Evolutionary conservation across 208 protist genomes (phyloP).

Genomic region (Leishmania martiniquensis): DNA sequence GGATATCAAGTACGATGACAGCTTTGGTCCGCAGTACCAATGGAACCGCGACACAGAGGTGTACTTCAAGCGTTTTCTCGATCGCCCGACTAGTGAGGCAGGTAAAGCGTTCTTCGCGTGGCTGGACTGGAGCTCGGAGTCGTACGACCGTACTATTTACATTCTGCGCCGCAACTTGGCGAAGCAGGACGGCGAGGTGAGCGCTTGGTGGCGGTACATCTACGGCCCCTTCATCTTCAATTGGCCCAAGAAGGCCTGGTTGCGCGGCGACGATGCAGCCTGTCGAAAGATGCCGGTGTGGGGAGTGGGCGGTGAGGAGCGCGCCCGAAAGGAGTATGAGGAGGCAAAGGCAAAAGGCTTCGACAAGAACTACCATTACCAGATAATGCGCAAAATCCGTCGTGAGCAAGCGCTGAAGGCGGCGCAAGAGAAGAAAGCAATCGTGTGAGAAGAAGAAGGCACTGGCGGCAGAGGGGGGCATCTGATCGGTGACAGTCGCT

Average conservation of each 20-base stretch:
- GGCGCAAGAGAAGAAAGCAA: slow-evolving; percentile 24
- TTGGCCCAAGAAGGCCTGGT: slow-evolving; percentile 90
- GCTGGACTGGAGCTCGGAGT: slow-evolving; percentile 89
- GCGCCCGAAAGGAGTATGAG: slow-evolving; percentile 75
- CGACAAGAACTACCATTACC: slow-evolving; percentile 91
- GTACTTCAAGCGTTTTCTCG: slow-evolving; percentile 90
- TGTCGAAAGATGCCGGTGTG: slow-evolving; percentile 74
- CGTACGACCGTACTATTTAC: slow-evolving; percentile 88
- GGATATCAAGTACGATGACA: slow-evolving; percentile 89
- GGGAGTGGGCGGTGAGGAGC: slow-evolving; percentile 84
- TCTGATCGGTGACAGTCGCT: background rate
- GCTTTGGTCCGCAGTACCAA: slow-evolving; percentile 62
- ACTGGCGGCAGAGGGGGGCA: background rate
- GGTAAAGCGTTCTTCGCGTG: slow-evolving; percentile 88
- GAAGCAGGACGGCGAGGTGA: slow-evolving; percentile 69
- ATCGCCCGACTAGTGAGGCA: slow-evolving; percentile 84
- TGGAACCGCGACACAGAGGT: slow-evolving; percentile 76
- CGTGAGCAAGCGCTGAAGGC: slow-evolving; percentile 80
- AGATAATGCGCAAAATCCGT: slow-evolving; percentile 90
- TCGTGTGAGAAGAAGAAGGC: slow-evolving; percentile 1
- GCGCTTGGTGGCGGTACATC: slow-evolving; percentile 73
- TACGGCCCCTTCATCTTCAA: slow-evolving; percentile 92
- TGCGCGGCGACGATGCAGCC: slow-evolving; percentile 85
- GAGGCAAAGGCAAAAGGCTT: slow-evolving; percentile 81
- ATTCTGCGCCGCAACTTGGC: slow-evolving; percentile 76